These are phyloP conservation scores for Fagopyrum esculentum DNA, from an alignment of 148 eudicot genomes.

Conservation along the genomic window DNA sequence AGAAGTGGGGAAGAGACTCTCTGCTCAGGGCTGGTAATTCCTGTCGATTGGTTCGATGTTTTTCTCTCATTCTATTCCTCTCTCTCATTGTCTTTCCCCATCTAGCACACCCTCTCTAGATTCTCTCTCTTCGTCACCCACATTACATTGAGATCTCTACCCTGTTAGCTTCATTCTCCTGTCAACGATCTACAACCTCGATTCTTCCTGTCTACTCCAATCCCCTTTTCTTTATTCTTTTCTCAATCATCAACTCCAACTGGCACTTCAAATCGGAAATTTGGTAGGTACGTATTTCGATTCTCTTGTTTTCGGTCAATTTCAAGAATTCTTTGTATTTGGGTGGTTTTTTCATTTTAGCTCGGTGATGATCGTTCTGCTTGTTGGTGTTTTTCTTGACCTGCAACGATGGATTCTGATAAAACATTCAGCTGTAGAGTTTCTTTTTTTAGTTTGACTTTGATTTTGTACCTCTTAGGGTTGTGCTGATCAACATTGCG, in stretches of 20 bases:
- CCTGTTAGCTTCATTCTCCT: background rate
- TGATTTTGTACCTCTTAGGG: background rate
- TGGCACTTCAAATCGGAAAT: background rate
- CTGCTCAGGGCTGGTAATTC: background rate
- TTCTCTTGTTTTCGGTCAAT: background rate
- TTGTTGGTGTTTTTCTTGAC: background rate
- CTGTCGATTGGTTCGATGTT: slow-evolving; percentile 8
- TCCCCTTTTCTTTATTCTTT: background rate
- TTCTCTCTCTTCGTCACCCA: slow-evolving; percentile 9
- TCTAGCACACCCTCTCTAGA: slow-evolving; percentile 7
- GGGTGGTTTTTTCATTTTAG: background rate
- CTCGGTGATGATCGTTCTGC: background rate
- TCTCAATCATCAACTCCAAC: background rate
- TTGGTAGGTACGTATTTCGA: background rate
- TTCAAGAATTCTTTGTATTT: background rate
- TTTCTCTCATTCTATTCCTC: background rate
- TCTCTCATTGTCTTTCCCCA: slow-evolving; percentile 4
- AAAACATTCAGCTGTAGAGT: slow-evolving; percentile 3
- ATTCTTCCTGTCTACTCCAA: background rate
- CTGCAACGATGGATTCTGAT: background rate
- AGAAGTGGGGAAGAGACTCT: background rate
- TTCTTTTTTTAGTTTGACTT: background rate
- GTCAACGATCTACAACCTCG: slow-evolving; percentile 1
- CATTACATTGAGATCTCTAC: slow-evolving; percentile 9
- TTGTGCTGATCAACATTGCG: slow-evolving; percentile 1